Conservation (phyloP, 1,284 basidiomycete genomes). For the Tylopilus orsonianus region DNA sequence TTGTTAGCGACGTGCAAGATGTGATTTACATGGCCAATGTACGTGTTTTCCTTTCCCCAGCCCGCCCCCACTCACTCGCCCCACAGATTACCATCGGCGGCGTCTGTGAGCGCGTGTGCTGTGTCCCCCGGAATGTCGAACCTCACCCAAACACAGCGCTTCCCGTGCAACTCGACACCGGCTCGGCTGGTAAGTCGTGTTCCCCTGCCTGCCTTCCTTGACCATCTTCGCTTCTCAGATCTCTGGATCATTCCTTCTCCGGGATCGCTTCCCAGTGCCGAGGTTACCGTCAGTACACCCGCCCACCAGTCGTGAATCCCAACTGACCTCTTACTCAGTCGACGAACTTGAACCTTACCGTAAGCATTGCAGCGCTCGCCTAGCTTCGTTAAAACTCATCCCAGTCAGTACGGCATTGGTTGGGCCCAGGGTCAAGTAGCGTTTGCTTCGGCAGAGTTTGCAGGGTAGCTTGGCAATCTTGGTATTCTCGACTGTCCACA, state of each 20-base stretch:
- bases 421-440: conserved; percentile 67
- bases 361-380: conserved; percentile 33
- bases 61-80: conserved; percentile 4
- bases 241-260: conserved; percentile 65
- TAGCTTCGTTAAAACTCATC: conserved; percentile 4
- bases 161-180: conserved; percentile 75
- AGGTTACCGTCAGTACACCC: conserved; percentile 48
- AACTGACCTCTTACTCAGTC: conserved; percentile 35
- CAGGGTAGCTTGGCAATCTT: conserved; percentile 49
- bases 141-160: conserved; percentile 44
- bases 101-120: conserved; percentile 42
- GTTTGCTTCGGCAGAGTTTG: conserved; percentile 62
- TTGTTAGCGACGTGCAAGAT: conserved; percentile 62
- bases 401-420: conserved; percentile 69
- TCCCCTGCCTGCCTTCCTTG: neutral
- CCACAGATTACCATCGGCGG: conserved; percentile 64
- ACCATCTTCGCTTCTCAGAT: conserved; percentile 40
- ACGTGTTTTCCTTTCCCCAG: conserved; percentile 28
- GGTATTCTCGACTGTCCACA: conserved; percentile 1
- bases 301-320: neutral
- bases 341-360: conserved; percentile 56
- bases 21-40: conserved; percentile 75
- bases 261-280: conserved; percentile 52
- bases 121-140: too few species aligned
- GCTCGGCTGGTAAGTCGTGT: conserved; percentile 71